Evolutionary conservation across 441 rosid genomes (phyloP).

Genomic region (Rhodomyrtus psidioides): DNA sequence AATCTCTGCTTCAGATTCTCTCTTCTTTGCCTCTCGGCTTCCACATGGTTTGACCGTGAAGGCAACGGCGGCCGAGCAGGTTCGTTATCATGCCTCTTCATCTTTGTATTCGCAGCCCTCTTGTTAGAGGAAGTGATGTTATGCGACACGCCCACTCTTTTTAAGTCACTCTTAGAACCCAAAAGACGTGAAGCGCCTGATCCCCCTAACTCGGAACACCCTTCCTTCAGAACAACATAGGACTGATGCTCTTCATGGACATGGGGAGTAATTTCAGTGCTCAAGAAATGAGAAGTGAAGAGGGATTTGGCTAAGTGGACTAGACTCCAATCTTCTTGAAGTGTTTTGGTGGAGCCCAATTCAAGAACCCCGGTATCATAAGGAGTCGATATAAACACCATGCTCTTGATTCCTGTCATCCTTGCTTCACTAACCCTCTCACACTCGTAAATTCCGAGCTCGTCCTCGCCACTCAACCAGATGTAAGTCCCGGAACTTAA

Average conservation of each 20-base stretch:
- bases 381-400: slow-evolving; percentile 32
- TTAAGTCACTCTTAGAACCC: neutral
- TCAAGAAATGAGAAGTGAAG: slow-evolving; percentile 12
- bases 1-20: slow-evolving; percentile 41
- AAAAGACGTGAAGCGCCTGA: neutral
- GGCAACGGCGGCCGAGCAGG: neutral
- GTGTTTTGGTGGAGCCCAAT: slow-evolving; percentile 30
- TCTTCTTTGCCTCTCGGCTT: slow-evolving; percentile 47
- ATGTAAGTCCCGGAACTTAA: slow-evolving; percentile 23
- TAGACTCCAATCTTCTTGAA: slow-evolving; percentile 25
- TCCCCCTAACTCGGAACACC: neutral
- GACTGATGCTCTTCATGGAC: neutral
- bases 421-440: slow-evolving; percentile 40
- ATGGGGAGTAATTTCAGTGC: neutral
- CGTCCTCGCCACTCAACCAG: slow-evolving; percentile 30
- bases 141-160: neutral
- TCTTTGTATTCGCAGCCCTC: neutral
- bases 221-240: neutral
- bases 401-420: slow-evolving; percentile 29
- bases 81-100: slow-evolving; percentile 10
- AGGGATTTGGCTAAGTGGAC: slow-evolving; percentile 26
- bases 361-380: slow-evolving; percentile 32
- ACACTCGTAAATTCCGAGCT: slow-evolving; percentile 20
- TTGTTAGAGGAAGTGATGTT: neutral
- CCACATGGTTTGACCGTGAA: slow-evolving; percentile 24